Base-by-base conservation (phyloP, 1,284 basidiomycete genomes). In the Somion occarium region DNA sequence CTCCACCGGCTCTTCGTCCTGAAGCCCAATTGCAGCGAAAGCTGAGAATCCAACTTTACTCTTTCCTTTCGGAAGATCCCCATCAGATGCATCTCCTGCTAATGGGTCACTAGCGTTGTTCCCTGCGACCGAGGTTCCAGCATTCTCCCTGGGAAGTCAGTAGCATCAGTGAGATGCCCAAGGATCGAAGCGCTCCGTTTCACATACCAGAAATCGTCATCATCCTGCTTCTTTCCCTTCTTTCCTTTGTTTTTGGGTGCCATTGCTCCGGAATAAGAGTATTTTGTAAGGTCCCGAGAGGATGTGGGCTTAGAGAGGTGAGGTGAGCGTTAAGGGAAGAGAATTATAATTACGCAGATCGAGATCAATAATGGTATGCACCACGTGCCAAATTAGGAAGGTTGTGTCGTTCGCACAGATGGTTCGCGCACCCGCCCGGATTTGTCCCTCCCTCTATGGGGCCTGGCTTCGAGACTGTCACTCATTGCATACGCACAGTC, bases 181-280 rank as follows among this genome's bases (percentile, higher is more conserved):
- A 34, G 7, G 15, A 7, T 7, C 30, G 7, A 34, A 34, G 15
- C n/a, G 45, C 15, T 27, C 13, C 48, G 39, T 24, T 13, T n/a
- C 49, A 62, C 83, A 52, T 59, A 92, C 91, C 91, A 94, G 73
- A 80, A 89, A 57, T 89, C 85, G 51, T 88, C 90, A 56, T 90
- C 88, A 61, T 87, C 78, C 62, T 73, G 77, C 68, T 86, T 91
- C 72, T 92, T 92, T 20, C 77, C 82, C 68, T 93, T 93, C 75
- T 93, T 93, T 55, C 81, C 88, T 67, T 92, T 91, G 64, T 83
- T 89, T 73, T 94, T 95, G 47, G 91, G 91, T 53, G 91, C 75
- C 92, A 95, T 94, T 34, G 30, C 15, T 34, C 7, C 30, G 30
- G 15, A 34, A 34, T 34, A 34, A n/a, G n/a, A n/a, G n/a, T n/a